Percentiles rank a stretch among this genome's conserved stretches.
These are phyloP conservation scores for Cyphellophora attinorum DNA, from an alignment of 2,329 filamentous ascomycete species.

Conservation along the genomic window DNA sequence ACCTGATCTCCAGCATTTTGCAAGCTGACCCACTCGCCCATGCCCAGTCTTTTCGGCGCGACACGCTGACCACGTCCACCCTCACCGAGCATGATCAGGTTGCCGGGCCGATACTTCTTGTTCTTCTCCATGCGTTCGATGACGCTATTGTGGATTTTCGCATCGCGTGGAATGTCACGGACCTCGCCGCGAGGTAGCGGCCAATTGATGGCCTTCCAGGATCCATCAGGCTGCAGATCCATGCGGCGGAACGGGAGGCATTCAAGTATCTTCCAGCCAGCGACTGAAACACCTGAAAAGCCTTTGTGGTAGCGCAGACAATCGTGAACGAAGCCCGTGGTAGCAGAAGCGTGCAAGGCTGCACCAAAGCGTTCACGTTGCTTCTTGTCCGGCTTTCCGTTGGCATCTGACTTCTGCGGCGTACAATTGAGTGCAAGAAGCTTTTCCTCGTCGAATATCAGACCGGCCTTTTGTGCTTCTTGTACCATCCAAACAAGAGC, in stretches of 20 bases:
- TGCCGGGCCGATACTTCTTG: slow-evolving; percentile 61
- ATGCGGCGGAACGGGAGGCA: slow-evolving; percentile 72
- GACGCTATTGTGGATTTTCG: slow-evolving; percentile 63
- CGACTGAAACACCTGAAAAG: slow-evolving; percentile 43
- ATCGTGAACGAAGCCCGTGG: too few relatives aligned
- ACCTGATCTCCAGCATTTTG: slow-evolving; percentile 56
- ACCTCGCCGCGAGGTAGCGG: slow-evolving; percentile 69
- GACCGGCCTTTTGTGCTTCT: too few relatives aligned
- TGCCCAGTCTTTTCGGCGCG: slow-evolving; percentile 54
- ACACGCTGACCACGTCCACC: slow-evolving; percentile 59
- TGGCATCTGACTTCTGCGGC: too few relatives aligned
- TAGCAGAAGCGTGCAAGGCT: too few relatives aligned
- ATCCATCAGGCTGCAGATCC: slow-evolving; percentile 52
- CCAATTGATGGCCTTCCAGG: slow-evolving; percentile 71
- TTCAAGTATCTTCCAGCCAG: slow-evolving; percentile 70
- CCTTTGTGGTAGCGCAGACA: too few relatives aligned
- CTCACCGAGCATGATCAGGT: slow-evolving; percentile 69
- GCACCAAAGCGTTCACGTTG: too few relatives aligned
- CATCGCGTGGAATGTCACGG: slow-evolving; percentile 63
- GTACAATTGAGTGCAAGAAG: too few relatives aligned
- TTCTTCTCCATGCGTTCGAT: slow-evolving; percentile 61
- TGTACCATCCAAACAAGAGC: too few relatives aligned
- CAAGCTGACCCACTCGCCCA: slow-evolving; percentile 62
- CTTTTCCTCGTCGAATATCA: too few relatives aligned
- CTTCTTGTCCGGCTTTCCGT: too few relatives aligned